Percentiles rank a stretch among this genome's conserved stretches.
Evolutionary conservation across 371 early-diverging fungal genomes (phyloP).

Genomic region (Pancytospora philotis): DNA sequence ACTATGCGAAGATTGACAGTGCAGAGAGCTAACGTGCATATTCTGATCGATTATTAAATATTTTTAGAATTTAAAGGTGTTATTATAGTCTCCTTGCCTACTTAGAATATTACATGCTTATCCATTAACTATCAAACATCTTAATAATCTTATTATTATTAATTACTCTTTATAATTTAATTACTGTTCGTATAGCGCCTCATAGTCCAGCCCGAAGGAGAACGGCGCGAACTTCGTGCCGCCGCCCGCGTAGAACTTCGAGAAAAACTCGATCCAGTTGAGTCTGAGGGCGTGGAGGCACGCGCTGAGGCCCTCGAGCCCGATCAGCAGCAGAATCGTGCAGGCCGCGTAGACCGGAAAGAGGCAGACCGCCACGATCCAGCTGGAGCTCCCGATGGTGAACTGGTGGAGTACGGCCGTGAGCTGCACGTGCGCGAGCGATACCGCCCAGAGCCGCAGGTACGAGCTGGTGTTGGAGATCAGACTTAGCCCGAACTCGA

Average conservation of each 20-base stretch:
- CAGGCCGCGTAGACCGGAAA: conserved; percentile 55
- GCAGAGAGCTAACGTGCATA: no score
- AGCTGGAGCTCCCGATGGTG: conserved; percentile 67
- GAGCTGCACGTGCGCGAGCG: conserved; percentile 93
- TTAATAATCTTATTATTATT: conserved; percentile 17
- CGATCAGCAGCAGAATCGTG: conserved; percentile 73
- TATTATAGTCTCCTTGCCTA: no score
- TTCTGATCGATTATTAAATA: no score
- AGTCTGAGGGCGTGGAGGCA: conserved; percentile 95
- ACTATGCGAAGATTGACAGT: no score
- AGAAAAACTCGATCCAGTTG: conserved; percentile 98
- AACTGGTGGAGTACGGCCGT: conserved; percentile 91
- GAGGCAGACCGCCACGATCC: conserved; percentile 71
- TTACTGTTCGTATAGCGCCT: conserved; percentile 24
- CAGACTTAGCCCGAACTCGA: conserved; percentile 91
- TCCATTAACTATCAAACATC: no score
- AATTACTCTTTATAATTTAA: not conserved
- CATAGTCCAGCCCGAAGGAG: conserved; percentile 42
- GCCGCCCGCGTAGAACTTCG: conserved; percentile 82
- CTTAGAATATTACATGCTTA: no score
- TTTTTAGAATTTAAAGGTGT: no score
- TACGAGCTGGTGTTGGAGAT: conserved; percentile 98
- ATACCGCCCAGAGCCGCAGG: conserved; percentile 96
- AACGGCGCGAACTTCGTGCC: conserved; percentile 75
- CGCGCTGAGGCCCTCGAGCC: conserved; percentile 94